These are phyloP conservation scores for Amanita rimosa DNA, from an alignment of 768 basidiomycete genomes.

Conservation along the genomic window DNA sequence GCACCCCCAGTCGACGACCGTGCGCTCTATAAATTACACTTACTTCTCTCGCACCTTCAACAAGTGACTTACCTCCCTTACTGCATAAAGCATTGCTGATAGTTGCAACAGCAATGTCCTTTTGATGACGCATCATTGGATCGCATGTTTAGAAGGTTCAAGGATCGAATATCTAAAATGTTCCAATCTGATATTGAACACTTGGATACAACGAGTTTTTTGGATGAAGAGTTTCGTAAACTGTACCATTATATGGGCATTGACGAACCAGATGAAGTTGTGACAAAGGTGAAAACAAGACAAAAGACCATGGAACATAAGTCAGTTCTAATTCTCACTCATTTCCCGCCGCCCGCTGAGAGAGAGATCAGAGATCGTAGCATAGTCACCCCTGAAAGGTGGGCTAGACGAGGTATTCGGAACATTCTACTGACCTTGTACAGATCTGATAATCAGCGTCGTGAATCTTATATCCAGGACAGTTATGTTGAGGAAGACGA, in stretches of 20 bases:
- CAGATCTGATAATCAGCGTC: not conserved
- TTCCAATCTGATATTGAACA: not conserved
- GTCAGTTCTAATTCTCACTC: not conserved
- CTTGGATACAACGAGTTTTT: not conserved
- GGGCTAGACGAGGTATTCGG: not conserved
- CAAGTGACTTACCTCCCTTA: not conserved
- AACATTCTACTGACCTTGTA: not conserved
- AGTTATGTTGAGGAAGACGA: not conserved
- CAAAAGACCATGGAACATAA: not conserved
- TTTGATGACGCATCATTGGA: constrained; percentile 1
- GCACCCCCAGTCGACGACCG: not conserved
- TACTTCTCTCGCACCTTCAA: constrained; percentile 5
- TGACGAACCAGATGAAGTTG: not conserved
- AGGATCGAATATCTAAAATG: not conserved
- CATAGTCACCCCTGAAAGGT: not conserved
- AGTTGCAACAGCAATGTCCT: constrained; percentile 5
- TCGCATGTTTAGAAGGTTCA: constrained; percentile 2
- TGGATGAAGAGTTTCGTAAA: constrained; percentile 4
- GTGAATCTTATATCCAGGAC: not conserved
- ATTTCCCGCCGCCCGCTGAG: not conserved
- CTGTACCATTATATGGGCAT: constrained; percentile 4
- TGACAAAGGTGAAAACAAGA: not conserved
- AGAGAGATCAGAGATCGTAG: not conserved
- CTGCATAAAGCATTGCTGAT: not conserved
- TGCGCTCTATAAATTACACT: constrained; percentile 3